Evolutionary conservation across 2,329 filamentous ascomycete species (phyloP).

Genomic region (Ustulina deusta): DNA sequence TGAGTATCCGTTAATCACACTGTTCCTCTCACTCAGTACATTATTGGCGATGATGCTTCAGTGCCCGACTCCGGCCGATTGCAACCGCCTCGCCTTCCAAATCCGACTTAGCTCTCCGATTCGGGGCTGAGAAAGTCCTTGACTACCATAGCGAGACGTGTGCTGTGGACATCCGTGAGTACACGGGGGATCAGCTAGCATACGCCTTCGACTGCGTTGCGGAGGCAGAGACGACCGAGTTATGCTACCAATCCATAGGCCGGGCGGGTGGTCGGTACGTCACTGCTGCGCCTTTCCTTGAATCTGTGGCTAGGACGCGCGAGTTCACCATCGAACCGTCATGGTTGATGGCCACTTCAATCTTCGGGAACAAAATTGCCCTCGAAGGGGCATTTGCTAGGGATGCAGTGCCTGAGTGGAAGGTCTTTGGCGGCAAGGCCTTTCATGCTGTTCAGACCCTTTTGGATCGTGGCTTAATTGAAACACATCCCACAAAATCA

Average conservation of each 20-base stretch:
- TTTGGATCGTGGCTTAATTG: conserved; percentile 33
- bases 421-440: conserved; percentile 12
- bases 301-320: conserved; percentile 36
- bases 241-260: conserved; percentile 56
- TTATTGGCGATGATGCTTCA: conserved; percentile 11
- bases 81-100: conserved; percentile 60
- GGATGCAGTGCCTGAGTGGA: conserved; percentile 15
- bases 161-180: conserved; percentile 52
- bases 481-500: conserved; percentile 35
- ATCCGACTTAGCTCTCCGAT: conserved; percentile 54
- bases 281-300: conserved; percentile 52
- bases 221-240: conserved; percentile 48
- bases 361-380: conserved; percentile 32
- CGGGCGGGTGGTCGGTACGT: conserved; percentile 55
- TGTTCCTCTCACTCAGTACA: background rate
- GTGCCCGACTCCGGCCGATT: conserved; percentile 56
- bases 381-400: conserved; percentile 27
- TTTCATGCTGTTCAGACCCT: conserved; percentile 34
- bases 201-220: conserved; percentile 60
- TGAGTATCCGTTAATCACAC: background rate
- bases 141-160: conserved; percentile 57
- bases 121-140: conserved; percentile 59
- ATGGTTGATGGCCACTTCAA: conserved; percentile 34
- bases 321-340: conserved; percentile 37
- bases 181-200: conserved; percentile 54